A percentile compares a stretch with the other conserved stretches of the same genome.
These are phyloP conservation scores for Anaeromyces robustus DNA, from an alignment of 192 early-diverging fungal species.

Conservation along the genomic window DNA sequence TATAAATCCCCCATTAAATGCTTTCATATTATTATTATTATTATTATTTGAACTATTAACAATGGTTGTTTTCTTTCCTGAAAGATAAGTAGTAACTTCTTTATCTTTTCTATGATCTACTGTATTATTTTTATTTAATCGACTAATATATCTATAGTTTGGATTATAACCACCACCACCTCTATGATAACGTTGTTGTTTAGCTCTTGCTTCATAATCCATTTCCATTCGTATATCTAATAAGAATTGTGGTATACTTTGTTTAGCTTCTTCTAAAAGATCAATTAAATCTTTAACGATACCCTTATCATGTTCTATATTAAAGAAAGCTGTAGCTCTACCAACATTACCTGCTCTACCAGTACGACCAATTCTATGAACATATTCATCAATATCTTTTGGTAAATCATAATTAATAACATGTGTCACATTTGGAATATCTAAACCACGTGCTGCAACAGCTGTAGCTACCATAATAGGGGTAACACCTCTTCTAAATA, in stretches of 20 bases:
- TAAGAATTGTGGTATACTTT: constrained; percentile 61
- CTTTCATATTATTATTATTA: neutral
- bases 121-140: neutral
- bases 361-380: constrained; percentile 97
- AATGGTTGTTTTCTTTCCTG: neutral
- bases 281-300: constrained; percentile 75
- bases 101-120: neutral
- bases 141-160: neutral
- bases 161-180: neutral
- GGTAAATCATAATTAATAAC: constrained; percentile 95
- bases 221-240: neutral
- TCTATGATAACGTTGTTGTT: neutral
- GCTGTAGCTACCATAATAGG: neutral
- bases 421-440: constrained; percentile 54
- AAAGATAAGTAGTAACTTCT: neutral
- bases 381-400: constrained; percentile 91
- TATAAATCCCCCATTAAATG: neutral
- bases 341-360: constrained; percentile 93
- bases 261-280: constrained; percentile 82
- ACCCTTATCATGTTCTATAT: constrained; percentile 71
- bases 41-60: neutral
- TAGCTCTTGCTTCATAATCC: neutral
- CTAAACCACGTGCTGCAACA: neutral
- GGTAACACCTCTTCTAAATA: neutral
- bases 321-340: constrained; percentile 87